Evolutionary conservation across 2,329 filamentous ascomycete genomes (phyloP).

Genomic region (Fusarium sp.): DNA sequence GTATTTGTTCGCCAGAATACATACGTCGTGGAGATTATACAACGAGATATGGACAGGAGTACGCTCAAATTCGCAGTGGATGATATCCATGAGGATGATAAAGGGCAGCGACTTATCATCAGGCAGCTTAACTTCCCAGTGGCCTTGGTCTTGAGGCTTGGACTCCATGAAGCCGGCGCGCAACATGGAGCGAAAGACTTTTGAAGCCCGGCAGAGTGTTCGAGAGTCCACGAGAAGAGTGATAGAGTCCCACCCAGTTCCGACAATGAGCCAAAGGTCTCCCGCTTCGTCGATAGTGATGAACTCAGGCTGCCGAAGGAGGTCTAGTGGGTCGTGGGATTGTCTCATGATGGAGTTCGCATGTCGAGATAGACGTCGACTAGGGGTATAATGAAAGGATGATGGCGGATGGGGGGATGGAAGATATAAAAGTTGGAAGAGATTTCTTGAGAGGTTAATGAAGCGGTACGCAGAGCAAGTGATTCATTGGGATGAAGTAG

Average conservation of each 20-base stretch:
- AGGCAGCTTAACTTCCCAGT: neutral
- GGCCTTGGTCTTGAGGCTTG: neutral
- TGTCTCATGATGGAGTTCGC: neutral
- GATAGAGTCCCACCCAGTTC: neutral
- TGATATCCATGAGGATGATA: neutral
- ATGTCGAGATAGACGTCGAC: neutral
- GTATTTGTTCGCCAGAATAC: slow-evolving; percentile 13
- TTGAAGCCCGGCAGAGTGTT: neutral
- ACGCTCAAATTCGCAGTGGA: neutral
- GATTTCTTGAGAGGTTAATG: no score
- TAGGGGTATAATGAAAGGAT: neutral
- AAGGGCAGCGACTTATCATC: neutral
- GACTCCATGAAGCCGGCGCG: neutral
- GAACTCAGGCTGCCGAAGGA: no score
- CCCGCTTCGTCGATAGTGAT: neutral
- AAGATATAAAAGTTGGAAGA: neutral
- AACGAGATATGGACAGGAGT: neutral
- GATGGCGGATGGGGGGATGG: neutral
- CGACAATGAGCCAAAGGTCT: neutral
- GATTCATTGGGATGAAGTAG: neutral
- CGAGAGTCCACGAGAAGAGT: neutral
- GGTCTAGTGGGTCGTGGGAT: neutral
- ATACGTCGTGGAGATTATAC: slow-evolving; percentile 2
- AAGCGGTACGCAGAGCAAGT: neutral
- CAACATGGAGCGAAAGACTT: slow-evolving; percentile 4